Conservation (phyloP, 345 rosid species). For the Euphorbia pulcherrima region DNA sequence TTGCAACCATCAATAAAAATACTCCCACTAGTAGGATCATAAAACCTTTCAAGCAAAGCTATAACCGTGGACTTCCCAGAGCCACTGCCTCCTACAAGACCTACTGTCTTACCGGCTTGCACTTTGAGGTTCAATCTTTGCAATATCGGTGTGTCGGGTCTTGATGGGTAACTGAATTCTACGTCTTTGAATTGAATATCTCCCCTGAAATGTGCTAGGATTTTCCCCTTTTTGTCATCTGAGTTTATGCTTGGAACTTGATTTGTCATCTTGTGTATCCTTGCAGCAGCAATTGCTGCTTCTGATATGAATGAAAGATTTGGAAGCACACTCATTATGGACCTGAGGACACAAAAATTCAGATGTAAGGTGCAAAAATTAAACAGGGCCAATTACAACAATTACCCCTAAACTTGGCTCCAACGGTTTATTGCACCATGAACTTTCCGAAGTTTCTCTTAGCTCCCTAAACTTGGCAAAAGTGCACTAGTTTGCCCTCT, state of each 20-base stretch:
- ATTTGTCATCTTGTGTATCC: conserved; percentile 41
- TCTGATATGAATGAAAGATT: conserved; percentile 19
- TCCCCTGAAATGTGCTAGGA: conserved; percentile 40
- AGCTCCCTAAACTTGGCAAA: too few relatives aligned
- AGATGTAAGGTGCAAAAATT: background rate
- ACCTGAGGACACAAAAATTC: background rate
- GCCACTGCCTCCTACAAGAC: conserved; percentile 57
- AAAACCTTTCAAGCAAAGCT: conserved; percentile 51
- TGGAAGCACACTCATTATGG: conserved; percentile 26
- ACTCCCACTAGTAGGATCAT: conserved; percentile 39
- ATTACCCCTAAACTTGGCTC: too few relatives aligned
- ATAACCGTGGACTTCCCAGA: conserved; percentile 56
- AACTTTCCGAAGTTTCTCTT: too few relatives aligned
- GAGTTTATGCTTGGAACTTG: conserved; percentile 35
- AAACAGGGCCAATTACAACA: background rate
- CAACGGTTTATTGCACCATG: too few relatives aligned
- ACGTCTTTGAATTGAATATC: conserved; percentile 43
- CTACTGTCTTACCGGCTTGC: conserved; percentile 39
- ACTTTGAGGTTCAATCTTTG: conserved; percentile 42
- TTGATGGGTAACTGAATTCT: conserved; percentile 47
- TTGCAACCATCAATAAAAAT: conserved; percentile 42
- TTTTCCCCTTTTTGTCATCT: conserved; percentile 33
- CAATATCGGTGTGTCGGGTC: conserved; percentile 37
- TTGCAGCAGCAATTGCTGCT: conserved; percentile 34
- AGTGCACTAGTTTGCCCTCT: too few relatives aligned